Evolutionary conservation across 768 basidiomycete species (phyloP).

Genomic region (Pulveroboletus sp.): DNA sequence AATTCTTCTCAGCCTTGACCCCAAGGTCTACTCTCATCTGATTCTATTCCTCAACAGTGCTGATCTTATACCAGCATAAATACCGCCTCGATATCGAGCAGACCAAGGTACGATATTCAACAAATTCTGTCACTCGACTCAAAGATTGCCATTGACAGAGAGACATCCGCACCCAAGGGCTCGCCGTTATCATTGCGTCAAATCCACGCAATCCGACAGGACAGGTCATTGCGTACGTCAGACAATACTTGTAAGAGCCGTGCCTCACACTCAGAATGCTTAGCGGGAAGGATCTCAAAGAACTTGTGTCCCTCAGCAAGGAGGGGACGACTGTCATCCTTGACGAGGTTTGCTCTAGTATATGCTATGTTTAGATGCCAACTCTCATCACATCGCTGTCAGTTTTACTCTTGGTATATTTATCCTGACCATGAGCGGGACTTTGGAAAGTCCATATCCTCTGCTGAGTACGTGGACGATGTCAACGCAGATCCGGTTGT

Average conservation of each 20-base stretch:
- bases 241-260: background rate
- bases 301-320: conserved; percentile 67
- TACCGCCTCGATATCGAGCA: conserved; percentile 79
- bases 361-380: background rate
- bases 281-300: conserved; percentile 76
- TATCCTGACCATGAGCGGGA: conserved; percentile 77
- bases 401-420: conserved; percentile 97
- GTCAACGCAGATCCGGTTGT: conserved; percentile 82
- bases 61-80: conserved; percentile 40
- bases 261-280: conserved; percentile 6
- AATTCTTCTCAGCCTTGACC: conserved; percentile 39
- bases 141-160: conserved; percentile 37
- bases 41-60: background rate
- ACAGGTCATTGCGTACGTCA: conserved; percentile 65
- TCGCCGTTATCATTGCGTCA: conserved; percentile 81
- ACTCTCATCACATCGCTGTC: background rate
- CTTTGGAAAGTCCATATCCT: conserved; percentile 73
- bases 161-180: conserved; percentile 79
- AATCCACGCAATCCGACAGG: conserved; percentile 98
- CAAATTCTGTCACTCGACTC: background rate
- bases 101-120: conserved; percentile 49
- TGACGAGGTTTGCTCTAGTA: conserved; percentile 56
- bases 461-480: conserved; percentile 80
- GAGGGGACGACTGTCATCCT: conserved; percentile 82
- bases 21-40: conserved; percentile 31